phyloP scores from a whole-genome alignment of 2,329 filamentous ascomycete species.

The Sporothrix phasma region DNA sequence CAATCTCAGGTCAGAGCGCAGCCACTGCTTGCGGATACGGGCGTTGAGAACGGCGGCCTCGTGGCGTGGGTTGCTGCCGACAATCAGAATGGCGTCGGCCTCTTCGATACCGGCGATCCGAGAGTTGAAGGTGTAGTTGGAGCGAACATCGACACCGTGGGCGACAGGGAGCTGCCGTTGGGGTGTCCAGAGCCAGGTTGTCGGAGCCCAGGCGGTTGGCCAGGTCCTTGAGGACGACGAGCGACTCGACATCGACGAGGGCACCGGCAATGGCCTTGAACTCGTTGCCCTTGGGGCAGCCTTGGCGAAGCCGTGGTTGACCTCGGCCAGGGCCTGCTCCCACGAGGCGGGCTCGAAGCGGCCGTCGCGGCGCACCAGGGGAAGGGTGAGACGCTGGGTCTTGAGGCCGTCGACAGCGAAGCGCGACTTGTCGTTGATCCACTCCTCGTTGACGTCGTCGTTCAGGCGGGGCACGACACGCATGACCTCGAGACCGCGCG shows the following conservation, averaged over 20 bases:
- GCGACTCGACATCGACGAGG: conserved; percentile 80
- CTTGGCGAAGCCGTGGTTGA: conserved; percentile 68
- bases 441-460: conserved; percentile 97
- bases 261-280: conserved; percentile 93
- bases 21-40: conserved; percentile 94
- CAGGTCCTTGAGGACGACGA: conserved; percentile 94
- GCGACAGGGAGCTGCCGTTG: conserved; percentile 70
- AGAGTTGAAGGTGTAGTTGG: conserved; percentile 96
- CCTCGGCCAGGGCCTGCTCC: conserved; percentile 89
- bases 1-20: conserved; percentile 89
- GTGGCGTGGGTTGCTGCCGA: conserved; percentile 90
- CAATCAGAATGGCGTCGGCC: conserved; percentile 80
- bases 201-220: conserved; percentile 95
- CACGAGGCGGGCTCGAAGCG: conserved; percentile 89
- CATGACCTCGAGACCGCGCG: conserved; percentile 92
- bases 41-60: conserved; percentile 94
- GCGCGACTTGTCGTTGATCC: conserved; percentile 97
- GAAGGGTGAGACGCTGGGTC: conserved; percentile 90
- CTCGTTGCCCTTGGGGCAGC: conserved; percentile 78
- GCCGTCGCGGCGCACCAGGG: conserved; percentile 75
- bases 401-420: conserved; percentile 95
- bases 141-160: conserved; percentile 85
- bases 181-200: conserved; percentile 87
- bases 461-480: conserved; percentile 85
- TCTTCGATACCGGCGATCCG: conserved; percentile 89